A percentile compares a stretch with the other conserved stretches of the same genome.
phyloP scores from a whole-genome alignment of 495 filamentous ascomycete genomes.

The Haplographium delicatum region DNA sequence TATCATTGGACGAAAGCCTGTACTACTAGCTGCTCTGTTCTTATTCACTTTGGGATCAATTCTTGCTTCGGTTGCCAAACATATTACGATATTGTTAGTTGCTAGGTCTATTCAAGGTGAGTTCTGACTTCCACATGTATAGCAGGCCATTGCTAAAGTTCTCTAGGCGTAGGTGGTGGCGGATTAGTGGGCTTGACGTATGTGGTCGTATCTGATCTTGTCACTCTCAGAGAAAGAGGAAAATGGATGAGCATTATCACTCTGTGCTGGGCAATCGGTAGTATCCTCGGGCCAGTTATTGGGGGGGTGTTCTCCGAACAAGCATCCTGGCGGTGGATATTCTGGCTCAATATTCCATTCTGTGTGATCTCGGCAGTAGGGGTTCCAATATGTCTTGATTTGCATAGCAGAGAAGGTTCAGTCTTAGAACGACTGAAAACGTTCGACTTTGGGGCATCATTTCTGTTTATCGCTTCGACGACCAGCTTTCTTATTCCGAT shows the following conservation, averaged over 20 bases:
- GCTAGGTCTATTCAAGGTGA: slow-evolving; percentile 64
- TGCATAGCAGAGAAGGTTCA: slow-evolving; percentile 22
- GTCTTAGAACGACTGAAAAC: slow-evolving; percentile 39
- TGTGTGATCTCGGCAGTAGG: slow-evolving; percentile 33
- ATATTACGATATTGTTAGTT: slow-evolving; percentile 51
- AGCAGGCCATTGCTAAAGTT: too few species aligned
- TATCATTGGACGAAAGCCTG: slow-evolving; percentile 43
- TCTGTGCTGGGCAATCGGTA: slow-evolving; percentile 58
- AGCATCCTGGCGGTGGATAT: slow-evolving; percentile 53
- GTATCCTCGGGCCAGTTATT: slow-evolving; percentile 60
- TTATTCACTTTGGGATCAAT: slow-evolving; percentile 56
- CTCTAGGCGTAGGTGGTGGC: slow-evolving; percentile 64
- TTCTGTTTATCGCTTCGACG: slow-evolving; percentile 44
- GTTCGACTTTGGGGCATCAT: slow-evolving; percentile 55
- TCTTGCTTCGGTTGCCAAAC: slow-evolving; percentile 51
- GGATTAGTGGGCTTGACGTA: slow-evolving; percentile 58
- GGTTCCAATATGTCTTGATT: slow-evolving; percentile 33
- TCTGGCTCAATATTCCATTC: slow-evolving; percentile 40
- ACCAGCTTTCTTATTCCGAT: slow-evolving; percentile 46
- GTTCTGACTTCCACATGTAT: too few species aligned
- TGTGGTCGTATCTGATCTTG: slow-evolving; percentile 60
- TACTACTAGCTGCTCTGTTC: slow-evolving; percentile 43
- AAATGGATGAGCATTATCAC: slow-evolving; percentile 28
- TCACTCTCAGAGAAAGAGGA: slow-evolving; percentile 45
- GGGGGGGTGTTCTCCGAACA: slow-evolving; percentile 64